phyloP scores from a whole-genome alignment of 1,284 basidiomycete species.

The Apiotrichum veenhuisii region DNA sequence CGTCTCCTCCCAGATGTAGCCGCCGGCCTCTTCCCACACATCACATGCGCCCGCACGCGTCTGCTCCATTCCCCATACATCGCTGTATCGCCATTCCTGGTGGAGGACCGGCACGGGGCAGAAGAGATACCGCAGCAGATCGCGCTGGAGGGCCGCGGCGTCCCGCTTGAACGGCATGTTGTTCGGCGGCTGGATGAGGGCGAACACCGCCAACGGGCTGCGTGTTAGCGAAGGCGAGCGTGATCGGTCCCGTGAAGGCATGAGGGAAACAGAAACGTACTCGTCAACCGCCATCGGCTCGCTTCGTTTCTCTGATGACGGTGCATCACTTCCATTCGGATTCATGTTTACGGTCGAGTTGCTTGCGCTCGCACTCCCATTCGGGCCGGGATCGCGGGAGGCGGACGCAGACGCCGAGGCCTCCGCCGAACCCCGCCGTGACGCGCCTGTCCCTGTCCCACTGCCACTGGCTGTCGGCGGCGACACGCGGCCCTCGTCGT shows the following conservation, averaged over 20 bases:
- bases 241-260: neutral
- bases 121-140: slow-evolving; percentile 45
- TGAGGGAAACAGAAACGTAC: neutral
- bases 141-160: slow-evolving; percentile 18
- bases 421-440: neutral
- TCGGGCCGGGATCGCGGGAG: neutral
- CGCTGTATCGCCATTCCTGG: slow-evolving; percentile 39
- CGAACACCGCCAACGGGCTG: slow-evolving; percentile 17
- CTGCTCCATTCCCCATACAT: slow-evolving; percentile 29
- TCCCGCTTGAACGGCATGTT: slow-evolving; percentile 1
- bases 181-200: slow-evolving; percentile 4
- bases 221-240: neutral
- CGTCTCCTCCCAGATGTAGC: slow-evolving; percentile 34
- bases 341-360: neutral
- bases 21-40: slow-evolving; percentile 39
- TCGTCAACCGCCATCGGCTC: neutral
- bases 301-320: too few relatives aligned
- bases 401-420: neutral
- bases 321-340: neutral
- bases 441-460: neutral
- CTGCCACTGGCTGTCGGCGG: neutral
- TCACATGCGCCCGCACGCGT: slow-evolving; percentile 26
- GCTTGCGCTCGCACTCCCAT: neutral
- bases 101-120: slow-evolving; percentile 36
- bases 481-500: slow-evolving; percentile 2